Percentiles rank a stretch among this genome's conserved stretches.
Conservation (phyloP, 2,329 filamentous ascomycete genomes). For the Magnaporthiopsis rhizophila region DNA sequence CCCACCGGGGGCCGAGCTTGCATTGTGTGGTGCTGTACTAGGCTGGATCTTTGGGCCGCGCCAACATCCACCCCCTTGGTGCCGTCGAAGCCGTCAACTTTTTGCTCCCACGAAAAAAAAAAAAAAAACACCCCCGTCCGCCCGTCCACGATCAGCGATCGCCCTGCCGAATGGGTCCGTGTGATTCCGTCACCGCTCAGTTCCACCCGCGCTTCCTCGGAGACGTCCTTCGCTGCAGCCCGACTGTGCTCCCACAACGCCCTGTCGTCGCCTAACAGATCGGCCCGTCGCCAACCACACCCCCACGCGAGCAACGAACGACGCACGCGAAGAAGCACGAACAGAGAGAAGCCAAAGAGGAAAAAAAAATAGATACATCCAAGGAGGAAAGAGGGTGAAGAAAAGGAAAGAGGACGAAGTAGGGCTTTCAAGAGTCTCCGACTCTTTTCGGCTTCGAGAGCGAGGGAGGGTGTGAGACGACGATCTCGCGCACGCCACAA, state of each 20-base stretch:
- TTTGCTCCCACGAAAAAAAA: neutral
- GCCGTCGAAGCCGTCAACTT: neutral
- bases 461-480: neutral
- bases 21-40: neutral
- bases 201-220: neutral
- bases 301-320: neutral
- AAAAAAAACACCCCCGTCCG: neutral
- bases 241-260: neutral
- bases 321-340: neutral
- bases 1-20: neutral
- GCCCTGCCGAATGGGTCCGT: conserved; percentile 5
- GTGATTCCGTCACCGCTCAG: conserved; percentile 1
- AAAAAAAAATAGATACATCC: neutral
- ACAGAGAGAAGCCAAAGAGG: neutral
- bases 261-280: conserved; percentile 1
- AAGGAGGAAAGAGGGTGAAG: neutral
- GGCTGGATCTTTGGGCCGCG: neutral
- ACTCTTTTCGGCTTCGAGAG: neutral
- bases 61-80: neutral
- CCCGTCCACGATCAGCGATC: neutral
- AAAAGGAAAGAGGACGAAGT: neutral
- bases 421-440: neutral
- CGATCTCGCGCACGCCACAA: conserved; percentile 3
- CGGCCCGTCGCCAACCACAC: neutral
- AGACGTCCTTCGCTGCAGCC: neutral